Evolutionary conservation across 1,284 basidiomycete genomes (phyloP).

Genomic region (Cryptococcus floricola): DNA sequence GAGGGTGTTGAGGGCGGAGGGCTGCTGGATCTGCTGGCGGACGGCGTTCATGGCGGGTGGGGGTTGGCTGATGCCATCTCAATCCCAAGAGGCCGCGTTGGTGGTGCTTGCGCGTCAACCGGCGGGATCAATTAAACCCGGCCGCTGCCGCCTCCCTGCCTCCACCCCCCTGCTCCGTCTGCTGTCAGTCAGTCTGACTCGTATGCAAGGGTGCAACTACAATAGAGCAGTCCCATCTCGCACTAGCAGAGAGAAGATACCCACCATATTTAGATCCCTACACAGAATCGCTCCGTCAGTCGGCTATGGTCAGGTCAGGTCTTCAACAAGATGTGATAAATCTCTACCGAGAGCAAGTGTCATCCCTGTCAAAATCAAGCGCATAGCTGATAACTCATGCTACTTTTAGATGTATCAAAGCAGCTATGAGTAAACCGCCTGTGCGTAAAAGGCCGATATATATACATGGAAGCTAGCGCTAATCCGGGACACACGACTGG

Average conservation of each 20-base stretch:
- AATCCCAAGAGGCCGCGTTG: slow-evolving; percentile 5
- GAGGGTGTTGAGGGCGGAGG: slow-evolving; percentile 46
- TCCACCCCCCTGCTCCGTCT: not conserved
- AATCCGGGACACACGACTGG: not conserved
- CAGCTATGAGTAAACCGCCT: slow-evolving; percentile 35
- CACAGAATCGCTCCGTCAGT: too few relatives aligned
- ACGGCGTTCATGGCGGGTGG: slow-evolving; percentile 66
- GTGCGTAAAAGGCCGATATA: slow-evolving; percentile 13
- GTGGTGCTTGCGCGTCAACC: slow-evolving; percentile 4
- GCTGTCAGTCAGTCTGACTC: not conserved
- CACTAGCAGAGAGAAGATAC: not conserved
- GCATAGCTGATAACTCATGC: not conserved
- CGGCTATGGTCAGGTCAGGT: slow-evolving; percentile 39
- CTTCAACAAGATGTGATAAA: slow-evolving; percentile 48
- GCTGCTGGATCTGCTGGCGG: slow-evolving; percentile 59
- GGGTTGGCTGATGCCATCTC: slow-evolving; percentile 14
- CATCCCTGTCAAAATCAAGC: slow-evolving; percentile 2
- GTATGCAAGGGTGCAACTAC: not conserved
- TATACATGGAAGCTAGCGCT: not conserved
- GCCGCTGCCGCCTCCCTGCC: not conserved
- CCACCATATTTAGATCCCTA: not conserved
- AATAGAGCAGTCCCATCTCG: not conserved
- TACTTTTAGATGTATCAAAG: slow-evolving; percentile 31
- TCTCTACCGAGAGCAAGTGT: slow-evolving; percentile 42
- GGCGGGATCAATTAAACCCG: slow-evolving; percentile 1